Evolutionary conservation across 495 filamentous ascomycete species (phyloP).

Genomic region (Aspergillus olivimuriae): DNA sequence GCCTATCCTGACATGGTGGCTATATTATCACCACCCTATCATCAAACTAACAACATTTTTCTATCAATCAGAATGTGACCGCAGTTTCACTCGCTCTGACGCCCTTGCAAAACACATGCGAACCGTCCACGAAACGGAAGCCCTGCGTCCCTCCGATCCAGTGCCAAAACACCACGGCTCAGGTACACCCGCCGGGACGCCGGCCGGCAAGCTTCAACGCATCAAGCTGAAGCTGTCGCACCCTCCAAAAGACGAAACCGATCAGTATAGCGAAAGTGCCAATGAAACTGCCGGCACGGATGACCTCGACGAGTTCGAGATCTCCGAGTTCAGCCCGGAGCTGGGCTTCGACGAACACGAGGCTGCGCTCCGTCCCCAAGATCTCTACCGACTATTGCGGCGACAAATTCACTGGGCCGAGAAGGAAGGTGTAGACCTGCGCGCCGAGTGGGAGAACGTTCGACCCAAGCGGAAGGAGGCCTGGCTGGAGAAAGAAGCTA

Average conservation of each 20-base stretch:
- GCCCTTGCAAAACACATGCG: conserved; percentile 98
- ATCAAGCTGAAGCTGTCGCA: conserved; percentile 60
- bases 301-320: conserved; percentile 44
- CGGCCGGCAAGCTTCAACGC: conserved; percentile 51
- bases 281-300: conserved; percentile 40
- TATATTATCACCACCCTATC: too few relatives aligned
- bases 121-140: conserved; percentile 96
- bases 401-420: conserved; percentile 78
- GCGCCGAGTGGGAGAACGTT: conserved; percentile 55
- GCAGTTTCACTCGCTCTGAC: conserved; percentile 93
- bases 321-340: conserved; percentile 33
- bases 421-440: conserved; percentile 58
- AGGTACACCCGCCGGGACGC: conserved; percentile 24
- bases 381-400: conserved; percentile 67
- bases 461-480: conserved; percentile 65
- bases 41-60: too few relatives aligned
- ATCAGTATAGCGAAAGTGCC: conserved; percentile 45
- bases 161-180: conserved; percentile 70
- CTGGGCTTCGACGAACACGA: conserved; percentile 64
- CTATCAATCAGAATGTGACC: conserved; percentile 73
- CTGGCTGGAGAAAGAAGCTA: conserved; percentile 77
- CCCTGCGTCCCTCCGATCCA: conserved; percentile 78
- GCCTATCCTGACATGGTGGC: neutral
- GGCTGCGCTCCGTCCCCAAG: conserved; percentile 56
- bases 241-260: conserved; percentile 46